These are phyloP conservation scores for Backusella tuberculispora DNA, from an alignment of 192 early-diverging fungal species.

Conservation along the genomic window DNA sequence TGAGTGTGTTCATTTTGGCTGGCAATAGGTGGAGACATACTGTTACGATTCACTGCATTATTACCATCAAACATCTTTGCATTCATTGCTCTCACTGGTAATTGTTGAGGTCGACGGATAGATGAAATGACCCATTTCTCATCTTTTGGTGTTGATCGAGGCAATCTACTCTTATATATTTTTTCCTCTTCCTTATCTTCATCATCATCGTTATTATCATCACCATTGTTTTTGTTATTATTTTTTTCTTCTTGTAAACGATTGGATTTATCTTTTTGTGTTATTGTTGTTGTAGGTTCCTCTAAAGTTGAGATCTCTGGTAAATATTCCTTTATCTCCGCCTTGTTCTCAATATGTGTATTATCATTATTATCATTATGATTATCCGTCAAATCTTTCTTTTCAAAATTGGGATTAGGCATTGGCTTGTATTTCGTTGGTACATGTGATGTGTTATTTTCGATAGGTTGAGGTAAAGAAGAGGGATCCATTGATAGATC, in stretches of 20 bases:
- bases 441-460: background rate
- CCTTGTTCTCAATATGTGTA: background rate
- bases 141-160: slow-evolving; percentile 29
- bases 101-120: slow-evolving; percentile 36
- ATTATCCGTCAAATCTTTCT: background rate
- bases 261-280: background rate
- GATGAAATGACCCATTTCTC: slow-evolving; percentile 46
- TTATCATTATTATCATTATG: background rate
- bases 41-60: background rate
- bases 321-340: background rate
- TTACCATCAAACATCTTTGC: slow-evolving; percentile 21
- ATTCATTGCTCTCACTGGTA: slow-evolving; percentile 28
- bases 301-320: background rate
- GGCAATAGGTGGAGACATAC: background rate
- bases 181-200: slow-evolving; percentile 16
- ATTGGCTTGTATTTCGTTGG: background rate
- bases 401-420: slow-evolving; percentile 1
- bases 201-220: background rate
- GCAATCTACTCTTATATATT: background rate
- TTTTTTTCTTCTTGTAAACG: background rate
- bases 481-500: background rate
- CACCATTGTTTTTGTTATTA: background rate
- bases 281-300: background rate
- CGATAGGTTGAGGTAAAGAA: background rate
- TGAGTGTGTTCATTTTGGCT: background rate